Evolutionary conservation across 306 rosid species (phyloP).

Genomic region (Lathyrus oleraceus): DNA sequence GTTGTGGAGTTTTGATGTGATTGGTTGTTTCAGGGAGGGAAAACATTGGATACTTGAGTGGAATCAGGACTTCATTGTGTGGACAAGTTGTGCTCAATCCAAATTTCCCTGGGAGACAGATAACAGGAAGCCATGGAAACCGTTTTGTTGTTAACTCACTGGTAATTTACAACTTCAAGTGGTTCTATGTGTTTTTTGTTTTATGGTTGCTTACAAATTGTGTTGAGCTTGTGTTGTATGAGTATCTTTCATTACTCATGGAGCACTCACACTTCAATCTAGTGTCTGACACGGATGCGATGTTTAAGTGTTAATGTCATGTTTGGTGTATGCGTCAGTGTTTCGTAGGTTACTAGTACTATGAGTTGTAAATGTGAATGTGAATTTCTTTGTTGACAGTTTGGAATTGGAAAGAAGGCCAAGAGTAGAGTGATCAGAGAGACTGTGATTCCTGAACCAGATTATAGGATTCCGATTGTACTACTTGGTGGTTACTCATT

Average conservation of each 20-base stretch:
- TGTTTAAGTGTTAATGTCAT: neutral
- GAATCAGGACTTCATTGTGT: conserved; percentile 54
- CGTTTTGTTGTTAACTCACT: conserved; percentile 62
- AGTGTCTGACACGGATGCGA: neutral
- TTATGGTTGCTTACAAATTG: neutral
- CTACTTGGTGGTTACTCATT: conserved; percentile 66
- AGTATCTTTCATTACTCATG: conserved; percentile 6
- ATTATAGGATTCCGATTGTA: conserved; percentile 86
- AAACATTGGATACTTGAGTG: conserved; percentile 42
- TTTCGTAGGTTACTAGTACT: neutral
- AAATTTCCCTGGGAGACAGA: conserved; percentile 39
- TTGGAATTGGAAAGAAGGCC: conserved; percentile 73
- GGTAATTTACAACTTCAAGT: conserved; percentile 55
- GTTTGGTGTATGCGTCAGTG: neutral
- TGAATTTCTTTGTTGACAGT: conserved; percentile 51
- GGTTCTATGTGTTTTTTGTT: neutral
- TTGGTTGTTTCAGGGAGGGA: conserved; percentile 58
- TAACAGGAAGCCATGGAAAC: conserved; percentile 43
- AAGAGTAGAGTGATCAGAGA: conserved; percentile 44
- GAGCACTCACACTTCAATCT: neutral
- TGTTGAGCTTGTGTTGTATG: conserved; percentile 17
- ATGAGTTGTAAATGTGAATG: conserved; percentile 23
- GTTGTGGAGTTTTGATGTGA: neutral
- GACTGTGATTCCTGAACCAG: conserved; percentile 88
- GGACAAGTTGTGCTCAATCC: conserved; percentile 48